Percentiles rank a stretch among this genome's conserved stretches.
Conservation (phyloP, 2,329 filamentous ascomycete genomes). For the Lecanicillium sp. region DNA sequence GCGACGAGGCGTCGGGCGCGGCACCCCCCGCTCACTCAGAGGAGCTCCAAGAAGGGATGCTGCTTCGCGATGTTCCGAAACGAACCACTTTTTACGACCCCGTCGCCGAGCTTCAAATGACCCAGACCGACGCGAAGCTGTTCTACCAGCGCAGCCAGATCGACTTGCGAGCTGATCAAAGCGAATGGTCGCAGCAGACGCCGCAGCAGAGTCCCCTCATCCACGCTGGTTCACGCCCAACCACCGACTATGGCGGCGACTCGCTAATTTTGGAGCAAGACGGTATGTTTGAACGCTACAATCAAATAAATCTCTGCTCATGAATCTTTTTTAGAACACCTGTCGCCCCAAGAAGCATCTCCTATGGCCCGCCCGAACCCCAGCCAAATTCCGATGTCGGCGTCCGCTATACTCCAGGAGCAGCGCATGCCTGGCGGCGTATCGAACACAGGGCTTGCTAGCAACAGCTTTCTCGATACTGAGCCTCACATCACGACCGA, state of each 20-base stretch:
- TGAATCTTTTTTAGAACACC: background rate
- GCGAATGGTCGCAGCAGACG: slow-evolving; percentile 35
- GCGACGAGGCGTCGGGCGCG: slow-evolving; percentile 19
- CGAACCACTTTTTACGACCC: slow-evolving; percentile 91
- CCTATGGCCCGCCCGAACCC: background rate
- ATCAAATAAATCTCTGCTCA: slow-evolving; percentile 34
- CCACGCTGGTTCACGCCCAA: slow-evolving; percentile 27
- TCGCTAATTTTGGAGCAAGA: slow-evolving; percentile 28
- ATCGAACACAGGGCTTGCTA: slow-evolving; percentile 52
- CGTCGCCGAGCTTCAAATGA: slow-evolving; percentile 89
- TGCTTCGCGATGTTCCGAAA: slow-evolving; percentile 54
- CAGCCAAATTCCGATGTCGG: background rate
- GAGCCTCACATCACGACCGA: slow-evolving; percentile 80
- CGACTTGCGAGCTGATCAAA: slow-evolving; percentile 39
- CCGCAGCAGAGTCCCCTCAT: slow-evolving; percentile 43
- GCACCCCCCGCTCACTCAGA: slow-evolving; percentile 21
- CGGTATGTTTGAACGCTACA: slow-evolving; percentile 18
- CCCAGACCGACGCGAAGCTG: slow-evolving; percentile 87
- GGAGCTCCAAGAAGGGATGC: slow-evolving; percentile 48
- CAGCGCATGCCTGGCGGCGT: slow-evolving; percentile 36
- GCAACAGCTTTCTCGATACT: slow-evolving; percentile 61
- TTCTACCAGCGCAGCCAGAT: slow-evolving; percentile 89
- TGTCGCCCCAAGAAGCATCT: background rate
- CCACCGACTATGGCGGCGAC: slow-evolving; percentile 32
- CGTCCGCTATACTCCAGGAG: background rate